Evolutionary conservation across 2,329 filamentous ascomycete genomes (phyloP).

Genomic region (Aulographum hederae): DNA sequence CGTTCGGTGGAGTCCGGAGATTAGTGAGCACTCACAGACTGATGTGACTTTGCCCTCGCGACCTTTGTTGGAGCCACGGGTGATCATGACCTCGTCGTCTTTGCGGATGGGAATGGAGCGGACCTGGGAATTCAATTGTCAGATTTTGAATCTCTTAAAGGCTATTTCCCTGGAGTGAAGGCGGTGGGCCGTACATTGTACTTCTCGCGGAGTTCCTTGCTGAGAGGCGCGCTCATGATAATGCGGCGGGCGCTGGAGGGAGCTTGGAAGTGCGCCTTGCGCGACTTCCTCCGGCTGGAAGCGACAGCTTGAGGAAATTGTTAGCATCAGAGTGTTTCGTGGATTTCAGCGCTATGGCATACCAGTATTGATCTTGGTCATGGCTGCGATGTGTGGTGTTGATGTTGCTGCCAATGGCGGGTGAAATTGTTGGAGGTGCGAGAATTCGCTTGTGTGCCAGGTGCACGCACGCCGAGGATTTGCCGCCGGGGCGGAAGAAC

Average conservation of each 20-base stretch:
- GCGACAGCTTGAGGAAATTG: conserved; percentile 21
- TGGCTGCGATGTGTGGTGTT: conserved; percentile 34
- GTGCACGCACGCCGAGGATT: too few species aligned
- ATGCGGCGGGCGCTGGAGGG: conserved; percentile 85
- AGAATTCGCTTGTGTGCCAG: too few species aligned
- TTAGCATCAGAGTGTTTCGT: too few species aligned
- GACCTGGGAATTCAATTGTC: conserved; percentile 36
- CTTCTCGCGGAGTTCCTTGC: conserved; percentile 92
- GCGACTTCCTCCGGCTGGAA: conserved; percentile 94
- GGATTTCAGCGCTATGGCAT: conserved; percentile 17
- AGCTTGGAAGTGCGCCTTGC: conserved; percentile 94
- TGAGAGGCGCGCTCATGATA: conserved; percentile 92
- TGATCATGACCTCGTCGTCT: conserved; percentile 66
- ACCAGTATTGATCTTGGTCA: conserved; percentile 54
- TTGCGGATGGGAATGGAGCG: conserved; percentile 64
- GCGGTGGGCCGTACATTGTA: conserved; percentile 87
- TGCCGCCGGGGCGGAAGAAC: too few species aligned
- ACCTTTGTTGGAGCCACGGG: conserved; percentile 89
- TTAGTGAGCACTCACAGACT: too few species aligned
- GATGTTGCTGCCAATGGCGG: too few species aligned
- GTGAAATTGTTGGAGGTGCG: conserved; percentile 11
- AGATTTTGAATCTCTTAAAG: too few species aligned
- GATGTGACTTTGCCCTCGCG: conserved; percentile 96
- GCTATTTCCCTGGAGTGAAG: too few species aligned
- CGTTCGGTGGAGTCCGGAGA: too few species aligned